These are phyloP conservation scores for Candida ortonii DNA, from an alignment of 805 yeast species.

Conservation along the genomic window DNA sequence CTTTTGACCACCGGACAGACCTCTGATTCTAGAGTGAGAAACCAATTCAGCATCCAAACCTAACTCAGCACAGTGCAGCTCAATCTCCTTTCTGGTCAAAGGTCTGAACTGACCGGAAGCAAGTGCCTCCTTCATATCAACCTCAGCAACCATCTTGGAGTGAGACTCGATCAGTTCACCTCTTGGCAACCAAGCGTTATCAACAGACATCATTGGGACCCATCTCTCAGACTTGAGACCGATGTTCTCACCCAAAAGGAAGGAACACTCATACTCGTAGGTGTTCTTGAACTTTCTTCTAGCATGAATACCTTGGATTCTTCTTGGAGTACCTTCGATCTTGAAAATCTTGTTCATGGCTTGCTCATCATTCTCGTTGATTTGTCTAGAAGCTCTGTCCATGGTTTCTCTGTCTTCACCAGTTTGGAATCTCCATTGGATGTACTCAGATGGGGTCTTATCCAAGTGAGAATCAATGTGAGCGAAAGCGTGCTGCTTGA, in stretches of 20 bases:
- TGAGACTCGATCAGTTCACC: slow-evolving; percentile 96
- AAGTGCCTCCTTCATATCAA: slow-evolving; percentile 99
- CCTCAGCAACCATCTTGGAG: slow-evolving; percentile 99
- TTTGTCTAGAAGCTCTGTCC: slow-evolving; percentile 99
- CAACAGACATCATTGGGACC: slow-evolving; percentile 99
- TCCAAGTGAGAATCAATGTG: slow-evolving; percentile 98
- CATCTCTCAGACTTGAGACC: slow-evolving; percentile 99
- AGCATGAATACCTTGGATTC: slow-evolving; percentile 88
- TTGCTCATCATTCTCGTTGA: slow-evolving; percentile 94
- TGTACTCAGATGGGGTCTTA: slow-evolving; percentile 99
- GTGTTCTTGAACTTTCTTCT: slow-evolving; percentile 99
- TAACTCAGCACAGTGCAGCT: slow-evolving; percentile 96
- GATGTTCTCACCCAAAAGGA: slow-evolving; percentile 95
- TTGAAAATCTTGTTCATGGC: slow-evolving; percentile 99
- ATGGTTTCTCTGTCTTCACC: slow-evolving; percentile 99
- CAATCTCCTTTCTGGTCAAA: slow-evolving; percentile 99
- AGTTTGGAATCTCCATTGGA: slow-evolving; percentile 99
- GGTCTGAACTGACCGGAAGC: slow-evolving; percentile 99
- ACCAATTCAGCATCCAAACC: slow-evolving; percentile 99
- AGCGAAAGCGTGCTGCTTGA: slow-evolving; percentile 99
- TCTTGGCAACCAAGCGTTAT: slow-evolving; percentile 99
- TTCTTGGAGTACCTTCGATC: slow-evolving; percentile 98
- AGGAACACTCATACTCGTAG: slow-evolving; percentile 98
- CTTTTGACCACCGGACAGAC: slow-evolving; percentile 99
- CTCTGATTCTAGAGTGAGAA: slow-evolving; percentile 99